Base-by-base conservation (phyloP, 2,329 filamentous ascomycete genomes). In the Karstenula rhodostoma region DNA sequence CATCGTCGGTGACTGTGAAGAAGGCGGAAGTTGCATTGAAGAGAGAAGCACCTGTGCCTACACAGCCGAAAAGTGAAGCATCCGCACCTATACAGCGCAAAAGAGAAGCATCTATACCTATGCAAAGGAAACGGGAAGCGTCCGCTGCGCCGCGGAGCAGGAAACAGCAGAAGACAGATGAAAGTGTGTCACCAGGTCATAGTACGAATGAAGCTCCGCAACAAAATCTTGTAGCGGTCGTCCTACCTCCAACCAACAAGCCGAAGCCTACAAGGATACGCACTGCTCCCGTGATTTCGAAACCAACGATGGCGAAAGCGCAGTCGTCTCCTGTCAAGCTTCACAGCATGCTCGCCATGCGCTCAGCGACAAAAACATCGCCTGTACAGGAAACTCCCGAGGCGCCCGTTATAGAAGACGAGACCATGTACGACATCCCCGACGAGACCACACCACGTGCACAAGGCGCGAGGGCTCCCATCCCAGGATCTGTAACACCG, bases 361-460 rank as follows among this genome's bases (percentile, higher is more conserved):
- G 65, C 42, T 65, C 63, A 8, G 52, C 58, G 15, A 29, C 62
- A 1, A 66, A 67, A 32, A 63, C 66, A 35, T 61, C 68, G n/a
- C 63, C 63, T 40, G 35, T 64, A 13, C 53, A 55, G 15, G 60
- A 66, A 53, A 44, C 54, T 2, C 56, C 65, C 9, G 67, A 71
- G 44, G 44, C 62, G 17, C 51, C 62, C 9, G 56, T 60, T 19
- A 37, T 59, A 8, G 73, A 76, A 17, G 73, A 76, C 46, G 69
- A 73, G 44, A 76, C 73, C 5, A 77, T 77, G 73, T 76, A 77
- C 51, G 74, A 76, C n/a, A 73, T 76, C 27, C 67, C 61, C 53
- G 67, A 71, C 15, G 43, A 68, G 19, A 52, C 62, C 0, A 64
- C 68, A 17, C 75, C 75, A 13, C 62, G 66, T 48, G 61, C 58